A percentile compares a stretch with the other conserved stretches of the same genome.
These are phyloP conservation scores for Tulasnella sp. DNA, from an alignment of 768 basidiomycete species.

Conservation along the genomic window DNA sequence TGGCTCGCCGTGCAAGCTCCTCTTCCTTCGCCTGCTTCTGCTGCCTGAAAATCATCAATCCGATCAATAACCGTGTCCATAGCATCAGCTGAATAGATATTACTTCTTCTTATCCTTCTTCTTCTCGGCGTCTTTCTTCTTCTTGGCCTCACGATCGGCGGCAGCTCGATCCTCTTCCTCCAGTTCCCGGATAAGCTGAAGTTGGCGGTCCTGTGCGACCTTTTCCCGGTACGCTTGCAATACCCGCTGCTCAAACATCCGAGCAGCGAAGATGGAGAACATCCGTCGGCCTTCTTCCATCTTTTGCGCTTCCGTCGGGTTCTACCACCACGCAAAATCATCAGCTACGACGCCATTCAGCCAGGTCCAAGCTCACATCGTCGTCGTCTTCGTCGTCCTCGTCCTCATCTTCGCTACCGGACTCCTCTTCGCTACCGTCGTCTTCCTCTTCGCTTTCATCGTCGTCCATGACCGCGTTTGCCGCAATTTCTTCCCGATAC, in stretches of 20 bases:
- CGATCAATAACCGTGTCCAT: not conserved
- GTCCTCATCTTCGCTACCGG: conserved; percentile 56
- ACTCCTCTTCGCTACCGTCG: conserved; percentile 49
- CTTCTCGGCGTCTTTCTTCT: conserved; percentile 89
- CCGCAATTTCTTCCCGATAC: conserved; percentile 69
- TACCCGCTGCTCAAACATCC: conserved; percentile 99
- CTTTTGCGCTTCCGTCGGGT: conserved; percentile 91
- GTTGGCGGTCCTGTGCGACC: conserved; percentile 90
- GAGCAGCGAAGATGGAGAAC: conserved; percentile 99
- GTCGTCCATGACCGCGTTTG: conserved; percentile 45
- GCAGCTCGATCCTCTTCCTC: conserved; percentile 87
- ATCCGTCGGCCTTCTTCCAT: conserved; percentile 99
- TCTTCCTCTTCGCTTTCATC: conserved; percentile 48
- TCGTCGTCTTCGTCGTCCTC: conserved; percentile 43
- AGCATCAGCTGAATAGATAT: conserved; percentile 52
- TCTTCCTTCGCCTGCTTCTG: conserved; percentile 92
- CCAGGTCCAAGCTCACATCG: conserved; percentile 4
- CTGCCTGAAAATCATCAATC: conserved; percentile 37
- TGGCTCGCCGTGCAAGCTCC: conserved; percentile 70
- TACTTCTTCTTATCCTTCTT: conserved; percentile 78
- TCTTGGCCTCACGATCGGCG: conserved; percentile 84
- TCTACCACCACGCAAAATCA: conserved; percentile 30
- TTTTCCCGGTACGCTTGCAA: conserved; percentile 93
- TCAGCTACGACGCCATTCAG: not conserved
- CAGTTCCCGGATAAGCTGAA: conserved; percentile 85